Percentiles rank a stretch among this genome's conserved stretches.
phyloP scores from a whole-genome alignment of 257 asterid species.

The Gentiana macrophylla region DNA sequence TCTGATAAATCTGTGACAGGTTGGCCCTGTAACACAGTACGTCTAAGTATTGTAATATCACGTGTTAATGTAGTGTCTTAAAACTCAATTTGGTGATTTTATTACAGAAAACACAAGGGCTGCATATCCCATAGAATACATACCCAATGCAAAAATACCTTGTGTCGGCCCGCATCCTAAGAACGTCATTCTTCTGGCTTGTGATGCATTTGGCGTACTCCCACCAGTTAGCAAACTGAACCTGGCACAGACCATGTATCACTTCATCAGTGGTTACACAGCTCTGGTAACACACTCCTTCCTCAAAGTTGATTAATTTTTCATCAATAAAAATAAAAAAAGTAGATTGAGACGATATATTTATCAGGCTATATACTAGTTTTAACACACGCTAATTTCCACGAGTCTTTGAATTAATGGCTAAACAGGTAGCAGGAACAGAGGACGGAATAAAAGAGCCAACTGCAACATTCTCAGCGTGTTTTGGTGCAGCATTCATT shows the following conservation, averaged over 20 bases:
- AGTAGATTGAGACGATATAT: background rate
- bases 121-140: slow-evolving; percentile 88
- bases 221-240: slow-evolving; percentile 90
- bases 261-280: slow-evolving; percentile 93
- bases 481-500: slow-evolving; percentile 94
- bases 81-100: background rate
- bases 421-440: slow-evolving; percentile 83
- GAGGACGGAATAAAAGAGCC: slow-evolving; percentile 97
- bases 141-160: slow-evolving; percentile 84
- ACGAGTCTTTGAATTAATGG: background rate
- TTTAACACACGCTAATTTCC: background rate
- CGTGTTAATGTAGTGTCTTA: background rate
- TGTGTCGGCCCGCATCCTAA: slow-evolving; percentile 95
- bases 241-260: slow-evolving; percentile 89
- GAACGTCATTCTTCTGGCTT: slow-evolving; percentile 79
- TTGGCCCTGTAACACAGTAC: slow-evolving; percentile 2
- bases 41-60: no score
- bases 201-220: slow-evolving; percentile 95
- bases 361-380: background rate
- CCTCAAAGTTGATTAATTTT: background rate
- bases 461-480: slow-evolving; percentile 85
- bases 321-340: background rate
- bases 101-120: slow-evolving; percentile 82
- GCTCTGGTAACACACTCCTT: slow-evolving; percentile 45
- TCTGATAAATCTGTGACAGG: slow-evolving; percentile 87